phyloP scores from a whole-genome alignment of 1,284 basidiomycete species.

The Phlebopus sp. region DNA sequence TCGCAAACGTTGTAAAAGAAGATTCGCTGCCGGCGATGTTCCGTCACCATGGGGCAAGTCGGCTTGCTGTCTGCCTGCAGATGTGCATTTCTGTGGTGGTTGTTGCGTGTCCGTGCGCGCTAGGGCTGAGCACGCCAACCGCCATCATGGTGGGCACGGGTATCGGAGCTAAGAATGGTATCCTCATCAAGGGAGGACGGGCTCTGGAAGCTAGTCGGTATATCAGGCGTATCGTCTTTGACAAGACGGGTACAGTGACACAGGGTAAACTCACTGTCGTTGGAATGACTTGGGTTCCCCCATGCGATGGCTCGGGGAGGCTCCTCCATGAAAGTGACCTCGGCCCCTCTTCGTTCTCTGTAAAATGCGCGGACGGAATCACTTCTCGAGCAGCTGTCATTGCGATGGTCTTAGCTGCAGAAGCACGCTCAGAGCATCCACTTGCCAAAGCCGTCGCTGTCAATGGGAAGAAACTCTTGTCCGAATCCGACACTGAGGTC shows the following conservation, averaged over 20 bases:
- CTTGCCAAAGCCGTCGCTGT: constrained; percentile 88
- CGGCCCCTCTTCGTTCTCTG: constrained; percentile 43
- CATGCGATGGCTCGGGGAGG: constrained; percentile 41
- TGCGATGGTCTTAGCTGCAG: constrained; percentile 81
- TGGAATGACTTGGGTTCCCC: constrained; percentile 73
- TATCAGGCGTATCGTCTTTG: constrained; percentile 82
- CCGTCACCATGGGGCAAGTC: constrained; percentile 77
- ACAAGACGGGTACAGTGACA: constrained; percentile 98
- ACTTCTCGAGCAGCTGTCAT: constrained; percentile 66
- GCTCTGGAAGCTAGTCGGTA: constrained; percentile 89
- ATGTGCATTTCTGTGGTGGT: constrained; percentile 98
- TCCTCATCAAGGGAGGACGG: constrained; percentile 95
- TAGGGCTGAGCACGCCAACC: constrained; percentile 95
- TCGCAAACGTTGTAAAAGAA: constrained; percentile 63
- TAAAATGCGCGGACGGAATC: constrained; percentile 56
- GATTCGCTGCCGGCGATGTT: constrained; percentile 81
- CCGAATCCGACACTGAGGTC: constrained; percentile 34
- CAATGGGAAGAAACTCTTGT: constrained; percentile 71
- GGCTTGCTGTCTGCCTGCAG: constrained; percentile 91
- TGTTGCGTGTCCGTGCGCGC: constrained; percentile 96
- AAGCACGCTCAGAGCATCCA: constrained; percentile 93
- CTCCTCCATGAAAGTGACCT: constrained; percentile 29
- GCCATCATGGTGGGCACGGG: constrained; percentile 99
- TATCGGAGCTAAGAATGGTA: constrained; percentile 94
- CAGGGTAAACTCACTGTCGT: constrained; percentile 79